These are phyloP conservation scores for Triadica sebifera DNA, from an alignment of 345 rosid genomes.

Conservation along the genomic window DNA sequence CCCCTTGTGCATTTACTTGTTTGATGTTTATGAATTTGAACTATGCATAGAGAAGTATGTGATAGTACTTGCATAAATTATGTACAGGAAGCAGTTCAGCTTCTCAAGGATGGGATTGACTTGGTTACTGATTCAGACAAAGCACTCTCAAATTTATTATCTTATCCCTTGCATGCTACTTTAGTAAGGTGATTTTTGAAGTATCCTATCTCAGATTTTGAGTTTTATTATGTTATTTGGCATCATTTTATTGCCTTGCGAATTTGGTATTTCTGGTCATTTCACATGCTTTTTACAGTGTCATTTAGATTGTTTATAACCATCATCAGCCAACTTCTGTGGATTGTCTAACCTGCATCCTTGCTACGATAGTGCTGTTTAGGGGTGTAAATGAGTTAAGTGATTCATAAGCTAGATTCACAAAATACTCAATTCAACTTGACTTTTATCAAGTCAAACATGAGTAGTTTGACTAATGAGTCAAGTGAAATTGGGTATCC, in stretches of 20 bases:
- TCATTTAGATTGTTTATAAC: not conserved
- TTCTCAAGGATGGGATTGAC: constrained; percentile 95
- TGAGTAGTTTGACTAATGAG: too few species aligned
- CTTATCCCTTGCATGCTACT: constrained; percentile 75
- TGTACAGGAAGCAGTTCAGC: constrained; percentile 77
- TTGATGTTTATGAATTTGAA: not conserved
- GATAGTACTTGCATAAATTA: constrained; percentile 13
- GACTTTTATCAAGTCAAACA: too few species aligned
- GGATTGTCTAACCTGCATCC: too few species aligned
- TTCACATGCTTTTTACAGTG: not conserved
- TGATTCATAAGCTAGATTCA: too few species aligned
- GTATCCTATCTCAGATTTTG: not conserved
- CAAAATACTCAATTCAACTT: too few species aligned
- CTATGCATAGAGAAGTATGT: not conserved
- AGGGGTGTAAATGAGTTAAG: too few species aligned
- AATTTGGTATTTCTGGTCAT: not conserved
- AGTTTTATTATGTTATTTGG: constrained; percentile 1
- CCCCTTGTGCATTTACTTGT: not conserved
- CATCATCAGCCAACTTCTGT: too few species aligned
- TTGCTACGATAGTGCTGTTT: too few species aligned
- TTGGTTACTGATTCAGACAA: constrained; percentile 85
- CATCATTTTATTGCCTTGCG: constrained; percentile 8
- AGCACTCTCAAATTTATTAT: constrained; percentile 67
- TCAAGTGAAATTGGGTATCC: too few species aligned
- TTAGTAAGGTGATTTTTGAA: constrained; percentile 56